Evolutionary conservation across 495 filamentous ascomycete genomes (phyloP), one percentile per base, ranked within the genome.

Genomic region (Daldinia grandis): DNA sequence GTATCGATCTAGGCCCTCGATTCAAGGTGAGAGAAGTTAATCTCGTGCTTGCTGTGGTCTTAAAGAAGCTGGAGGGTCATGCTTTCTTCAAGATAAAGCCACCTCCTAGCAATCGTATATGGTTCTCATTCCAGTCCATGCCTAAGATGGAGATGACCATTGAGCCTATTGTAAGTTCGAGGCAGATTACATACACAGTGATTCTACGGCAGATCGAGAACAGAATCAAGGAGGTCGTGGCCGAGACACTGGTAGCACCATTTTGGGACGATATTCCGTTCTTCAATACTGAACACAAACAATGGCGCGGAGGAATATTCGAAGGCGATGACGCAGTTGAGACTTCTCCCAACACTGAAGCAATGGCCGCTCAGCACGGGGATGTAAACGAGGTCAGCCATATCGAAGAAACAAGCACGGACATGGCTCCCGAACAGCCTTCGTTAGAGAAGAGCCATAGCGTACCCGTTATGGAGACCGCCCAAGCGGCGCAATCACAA

Each of bases 261-360:
- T 93, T 96, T 74, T 98, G 94, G 93, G 95, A 99, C 64, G 95
- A 99, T 77, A 87, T 90, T 2, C 93, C 95, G 4, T 98, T 98
- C 80, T 89, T 91, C 73, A 87, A 92, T 68, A 97, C 93, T 5
- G 80, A 87, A 35, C 79, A 86, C 49, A 92, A 97, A 74, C 77
- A 81, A 27, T 93, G 93, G 83, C 87, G 95, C 65, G 95, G 94
- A 15, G 95, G 96, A 1, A 92, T 98, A n/a, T 99, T 93, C 87
- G 81, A 86, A 64, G 87, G 89, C 60, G 89, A 91, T 28, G 78
- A 76, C 70, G 74, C 63, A 7, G 69, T 79, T 42, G 69, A 78
- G 53, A 35, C 74, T 24, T 76, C 79, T 8, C 55, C 72, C 30
- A 78, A 80, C 57, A 74, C 77, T 2, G 85, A 85, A 65, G 75